phyloP scores from a whole-genome alignment of 1,284 basidiomycete genomes.

The Vanrija sp. region DNA sequence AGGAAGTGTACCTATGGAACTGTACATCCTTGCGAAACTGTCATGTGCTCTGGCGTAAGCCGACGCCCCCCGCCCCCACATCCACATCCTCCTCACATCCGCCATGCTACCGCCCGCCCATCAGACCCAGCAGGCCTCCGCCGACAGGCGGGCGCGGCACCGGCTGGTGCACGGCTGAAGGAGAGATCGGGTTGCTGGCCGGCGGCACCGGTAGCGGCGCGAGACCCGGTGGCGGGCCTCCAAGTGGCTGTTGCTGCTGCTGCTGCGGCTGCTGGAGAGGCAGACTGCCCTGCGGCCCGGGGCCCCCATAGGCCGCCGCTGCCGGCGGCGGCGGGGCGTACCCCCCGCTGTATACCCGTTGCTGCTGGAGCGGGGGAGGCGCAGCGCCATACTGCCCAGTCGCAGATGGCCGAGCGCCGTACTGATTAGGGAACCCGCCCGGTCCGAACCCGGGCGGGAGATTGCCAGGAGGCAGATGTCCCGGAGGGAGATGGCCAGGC shows the following conservation, averaged over 20 bases:
- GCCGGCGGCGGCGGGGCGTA: not conserved
- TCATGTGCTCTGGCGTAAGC: too few relatives aligned
- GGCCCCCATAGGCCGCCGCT: not conserved
- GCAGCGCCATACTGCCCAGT: not conserved
- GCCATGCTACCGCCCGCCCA: not conserved
- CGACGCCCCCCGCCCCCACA: too few relatives aligned
- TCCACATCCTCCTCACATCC: too few relatives aligned
- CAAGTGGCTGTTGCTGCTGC: not conserved
- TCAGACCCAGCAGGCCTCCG: constrained; percentile 13
- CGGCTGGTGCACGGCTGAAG: constrained; percentile 17
- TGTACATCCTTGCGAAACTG: too few relatives aligned
- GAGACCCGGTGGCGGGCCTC: not conserved
- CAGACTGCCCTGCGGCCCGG: not conserved
- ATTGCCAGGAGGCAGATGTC: not conserved
- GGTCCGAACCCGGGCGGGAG: not conserved
- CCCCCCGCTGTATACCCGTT: not conserved
- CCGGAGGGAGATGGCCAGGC: not conserved
- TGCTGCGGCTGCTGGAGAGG: not conserved
- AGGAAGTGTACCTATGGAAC: too few relatives aligned
- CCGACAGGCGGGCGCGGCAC: constrained; percentile 20
- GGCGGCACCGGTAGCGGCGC: constrained; percentile 2
- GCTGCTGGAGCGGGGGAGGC: not conserved
- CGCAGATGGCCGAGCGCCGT: too few relatives aligned
- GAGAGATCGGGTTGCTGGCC: constrained; percentile 5
- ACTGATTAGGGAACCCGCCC: not conserved